Conservation (phyloP, 2,329 filamentous ascomycete species). For the Clarireedia monteithiana region DNA sequence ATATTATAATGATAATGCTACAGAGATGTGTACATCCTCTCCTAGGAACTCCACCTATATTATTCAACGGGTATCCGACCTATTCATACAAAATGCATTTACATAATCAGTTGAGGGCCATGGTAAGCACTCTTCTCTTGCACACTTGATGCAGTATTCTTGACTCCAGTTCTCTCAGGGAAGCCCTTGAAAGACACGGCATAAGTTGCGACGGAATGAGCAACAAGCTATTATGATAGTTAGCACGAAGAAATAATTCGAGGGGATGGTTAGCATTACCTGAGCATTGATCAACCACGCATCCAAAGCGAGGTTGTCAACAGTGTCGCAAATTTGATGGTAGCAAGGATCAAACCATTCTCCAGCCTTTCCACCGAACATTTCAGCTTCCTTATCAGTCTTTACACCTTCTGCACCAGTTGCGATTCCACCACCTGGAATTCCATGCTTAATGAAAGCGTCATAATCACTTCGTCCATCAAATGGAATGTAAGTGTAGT, state of each 20-base stretch:
- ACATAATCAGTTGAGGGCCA: constrained; percentile 41
- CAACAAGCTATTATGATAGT: constrained; percentile 44
- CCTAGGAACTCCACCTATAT: no score
- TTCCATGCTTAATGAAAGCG: constrained; percentile 64
- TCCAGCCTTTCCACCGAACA: constrained; percentile 66
- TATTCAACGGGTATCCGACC: no score
- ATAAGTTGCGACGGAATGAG: constrained; percentile 65
- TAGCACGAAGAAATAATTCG: background rate
- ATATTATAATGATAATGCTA: no score
- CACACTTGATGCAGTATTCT: constrained; percentile 12
- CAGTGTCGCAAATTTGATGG: constrained; percentile 53
- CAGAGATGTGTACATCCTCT: no score
- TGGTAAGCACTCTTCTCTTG: constrained; percentile 38
- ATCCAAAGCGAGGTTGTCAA: constrained; percentile 48
- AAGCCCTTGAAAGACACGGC: constrained; percentile 58
- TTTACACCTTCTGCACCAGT: constrained; percentile 73
- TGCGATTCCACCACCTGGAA: constrained; percentile 68
- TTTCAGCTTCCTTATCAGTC: constrained; percentile 53
- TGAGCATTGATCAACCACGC: constrained; percentile 56
- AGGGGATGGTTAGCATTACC: constrained; percentile 28
- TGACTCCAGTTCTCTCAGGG: constrained; percentile 42
- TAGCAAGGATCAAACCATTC: constrained; percentile 53
- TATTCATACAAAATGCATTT: constrained; percentile 14
- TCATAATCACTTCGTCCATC: constrained; percentile 76
- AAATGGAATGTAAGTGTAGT: constrained; percentile 65